Evolutionary conservation across 768 basidiomycete genomes (phyloP).

Genomic region (Polyporus arcularius): DNA sequence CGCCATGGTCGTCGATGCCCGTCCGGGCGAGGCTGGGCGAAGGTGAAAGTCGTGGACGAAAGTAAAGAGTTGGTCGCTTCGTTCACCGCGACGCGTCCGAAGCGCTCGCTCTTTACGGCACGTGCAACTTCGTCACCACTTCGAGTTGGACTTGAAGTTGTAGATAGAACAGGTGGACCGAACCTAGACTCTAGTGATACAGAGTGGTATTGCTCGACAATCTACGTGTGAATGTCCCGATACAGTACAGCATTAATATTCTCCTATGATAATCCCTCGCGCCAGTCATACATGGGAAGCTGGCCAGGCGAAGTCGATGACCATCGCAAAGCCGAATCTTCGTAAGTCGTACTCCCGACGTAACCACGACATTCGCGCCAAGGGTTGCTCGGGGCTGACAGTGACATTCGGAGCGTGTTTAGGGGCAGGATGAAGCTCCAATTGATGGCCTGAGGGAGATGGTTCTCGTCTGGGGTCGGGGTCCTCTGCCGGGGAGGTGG

Average conservation of each 20-base stretch:
- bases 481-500: neutral
- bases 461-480: neutral
- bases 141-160: neutral
- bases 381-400: neutral
- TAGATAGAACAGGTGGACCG: too few relatives aligned
- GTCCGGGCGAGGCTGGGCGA: constrained; percentile 2
- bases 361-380: constrained; percentile 24
- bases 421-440: neutral
- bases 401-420: neutral
- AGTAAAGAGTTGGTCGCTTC: constrained; percentile 1
- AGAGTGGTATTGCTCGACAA: neutral
- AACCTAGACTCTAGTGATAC: neutral
- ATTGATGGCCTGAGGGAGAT: too few relatives aligned
- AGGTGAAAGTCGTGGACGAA: constrained; percentile 1
- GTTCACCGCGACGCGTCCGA: constrained; percentile 21
- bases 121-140: constrained; percentile 18
- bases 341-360: constrained; percentile 69
- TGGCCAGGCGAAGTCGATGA: constrained; percentile 78
- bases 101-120: constrained; percentile 7
- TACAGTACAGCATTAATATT: neutral
- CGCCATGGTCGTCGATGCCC: constrained; percentile 24
- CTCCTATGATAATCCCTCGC: neutral
- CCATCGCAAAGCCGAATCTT: constrained; percentile 67
- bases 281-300: constrained; percentile 3
- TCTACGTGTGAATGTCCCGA: constrained; percentile 2